phyloP scores from a whole-genome alignment of 306 rosid species.

The Pueraria montana region DNA sequence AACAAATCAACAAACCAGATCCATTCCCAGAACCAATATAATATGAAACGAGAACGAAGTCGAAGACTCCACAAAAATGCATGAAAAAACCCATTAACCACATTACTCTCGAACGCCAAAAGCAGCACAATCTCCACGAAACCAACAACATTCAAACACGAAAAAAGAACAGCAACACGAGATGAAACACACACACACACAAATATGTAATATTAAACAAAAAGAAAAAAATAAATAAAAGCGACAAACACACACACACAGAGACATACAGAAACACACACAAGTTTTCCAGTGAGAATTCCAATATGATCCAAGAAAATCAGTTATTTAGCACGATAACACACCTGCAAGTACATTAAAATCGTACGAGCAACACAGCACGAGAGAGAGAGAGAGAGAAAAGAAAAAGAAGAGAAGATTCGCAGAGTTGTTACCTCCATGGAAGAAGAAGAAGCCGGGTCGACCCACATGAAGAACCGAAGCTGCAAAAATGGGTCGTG shows the following conservation, averaged over 20 bases:
- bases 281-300: constrained; percentile 50
- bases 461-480: constrained; percentile 61
- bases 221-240: background rate
- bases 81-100: constrained; percentile 50
- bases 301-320: constrained; percentile 71
- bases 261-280: constrained; percentile 1
- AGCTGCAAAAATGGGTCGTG: constrained; percentile 71
- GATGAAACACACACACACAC: background rate
- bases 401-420: background rate
- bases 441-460: constrained; percentile 49
- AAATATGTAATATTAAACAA: constrained; percentile 20
- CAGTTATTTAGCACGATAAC: constrained; percentile 48
- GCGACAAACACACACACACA: constrained; percentile 46
- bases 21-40: constrained; percentile 52
- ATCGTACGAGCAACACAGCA: constrained; percentile 52
- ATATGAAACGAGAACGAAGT: constrained; percentile 41
- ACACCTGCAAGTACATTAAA: constrained; percentile 55
- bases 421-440: constrained; percentile 56
- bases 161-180: constrained; percentile 17
- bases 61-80: constrained; percentile 51
- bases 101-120: constrained; percentile 54
- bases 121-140: constrained; percentile 45
- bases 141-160: constrained; percentile 40
- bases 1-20: constrained; percentile 60
- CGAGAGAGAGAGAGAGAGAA: constrained; percentile 17